A percentile compares a stretch with the other conserved stretches of the same genome.
Evolutionary conservation across 1,284 basidiomycete genomes (phyloP).

Genomic region (Chalciporus sp.): DNA sequence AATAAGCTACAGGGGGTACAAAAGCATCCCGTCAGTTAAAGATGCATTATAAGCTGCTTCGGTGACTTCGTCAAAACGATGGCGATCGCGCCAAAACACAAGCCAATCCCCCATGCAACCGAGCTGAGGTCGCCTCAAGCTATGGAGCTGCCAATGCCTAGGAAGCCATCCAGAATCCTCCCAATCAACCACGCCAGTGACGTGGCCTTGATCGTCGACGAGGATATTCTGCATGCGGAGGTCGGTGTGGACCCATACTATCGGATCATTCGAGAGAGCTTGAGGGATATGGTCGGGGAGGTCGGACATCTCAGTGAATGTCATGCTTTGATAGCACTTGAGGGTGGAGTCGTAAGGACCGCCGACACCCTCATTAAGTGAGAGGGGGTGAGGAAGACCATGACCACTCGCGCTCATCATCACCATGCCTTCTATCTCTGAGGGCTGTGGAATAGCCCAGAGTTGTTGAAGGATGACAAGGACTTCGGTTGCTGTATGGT

Average conservation of each 20-base stretch:
- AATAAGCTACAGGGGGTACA: conserved; percentile 4
- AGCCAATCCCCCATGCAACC: conserved; percentile 8
- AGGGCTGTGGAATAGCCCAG: conserved; percentile 20
- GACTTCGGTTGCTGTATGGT: conserved; percentile 16
- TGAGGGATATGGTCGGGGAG: not conserved
- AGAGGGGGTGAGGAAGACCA: conserved; percentile 22
- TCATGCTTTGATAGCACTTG: conserved; percentile 18
- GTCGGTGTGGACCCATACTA: conserved; percentile 27
- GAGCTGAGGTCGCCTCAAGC: conserved; percentile 4
- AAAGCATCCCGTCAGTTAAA: not conserved
- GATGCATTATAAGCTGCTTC: conserved; percentile 5
- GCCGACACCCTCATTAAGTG: conserved; percentile 11
- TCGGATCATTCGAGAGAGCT: conserved; percentile 15
- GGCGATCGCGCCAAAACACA: not conserved
- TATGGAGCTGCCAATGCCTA: conserved; percentile 16
- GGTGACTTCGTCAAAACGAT: conserved; percentile 4
- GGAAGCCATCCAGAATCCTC: conserved; percentile 31
- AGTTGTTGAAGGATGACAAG: conserved; percentile 15
- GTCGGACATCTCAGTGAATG: not conserved
- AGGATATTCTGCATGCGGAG: conserved; percentile 27
- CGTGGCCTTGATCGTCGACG: conserved; percentile 18
- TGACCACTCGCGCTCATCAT: conserved; percentile 29
- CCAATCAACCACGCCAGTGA: conserved; percentile 31
- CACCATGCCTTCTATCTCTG: conserved; percentile 14
- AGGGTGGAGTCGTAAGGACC: conserved; percentile 22